Conservation (phyloP, 208 protist species). For the Trichomonas vaginalis region DNA sequence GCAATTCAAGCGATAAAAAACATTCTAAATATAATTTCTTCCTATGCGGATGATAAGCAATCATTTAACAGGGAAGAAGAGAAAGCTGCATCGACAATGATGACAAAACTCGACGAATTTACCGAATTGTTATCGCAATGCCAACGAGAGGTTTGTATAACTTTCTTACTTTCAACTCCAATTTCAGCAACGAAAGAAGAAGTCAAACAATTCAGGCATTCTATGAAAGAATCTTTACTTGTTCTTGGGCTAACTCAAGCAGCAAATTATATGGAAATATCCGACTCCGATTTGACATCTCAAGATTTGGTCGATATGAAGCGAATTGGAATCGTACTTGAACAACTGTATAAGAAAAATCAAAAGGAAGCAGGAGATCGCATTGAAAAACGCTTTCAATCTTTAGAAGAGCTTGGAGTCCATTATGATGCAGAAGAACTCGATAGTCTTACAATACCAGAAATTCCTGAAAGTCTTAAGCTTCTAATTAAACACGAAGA, state of each 20-base stretch:
- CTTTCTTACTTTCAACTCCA: background rate
- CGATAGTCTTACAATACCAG: background rate
- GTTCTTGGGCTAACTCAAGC: background rate
- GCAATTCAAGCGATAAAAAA: background rate
- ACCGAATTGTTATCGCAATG: background rate
- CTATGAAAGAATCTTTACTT: background rate
- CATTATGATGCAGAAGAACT: background rate
- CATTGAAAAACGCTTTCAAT: background rate
- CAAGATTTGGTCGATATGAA: slow-evolving; percentile 4
- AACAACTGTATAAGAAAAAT: background rate
- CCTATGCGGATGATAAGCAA: background rate
- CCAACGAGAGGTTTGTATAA: background rate
- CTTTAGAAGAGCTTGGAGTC: background rate
- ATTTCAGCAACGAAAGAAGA: background rate
- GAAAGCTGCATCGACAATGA: background rate
- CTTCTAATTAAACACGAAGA: background rate
- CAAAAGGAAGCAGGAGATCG: background rate
- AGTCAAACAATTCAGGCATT: background rate
- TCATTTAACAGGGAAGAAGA: background rate
- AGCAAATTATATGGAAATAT: background rate
- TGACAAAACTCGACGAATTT: background rate
- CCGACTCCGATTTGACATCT: background rate
- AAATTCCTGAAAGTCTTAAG: background rate
- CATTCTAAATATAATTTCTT: background rate
- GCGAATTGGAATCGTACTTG: background rate